Base-by-base conservation (phyloP, 2,329 filamentous ascomycete genomes). In the Aspergillus sp. region DNA sequence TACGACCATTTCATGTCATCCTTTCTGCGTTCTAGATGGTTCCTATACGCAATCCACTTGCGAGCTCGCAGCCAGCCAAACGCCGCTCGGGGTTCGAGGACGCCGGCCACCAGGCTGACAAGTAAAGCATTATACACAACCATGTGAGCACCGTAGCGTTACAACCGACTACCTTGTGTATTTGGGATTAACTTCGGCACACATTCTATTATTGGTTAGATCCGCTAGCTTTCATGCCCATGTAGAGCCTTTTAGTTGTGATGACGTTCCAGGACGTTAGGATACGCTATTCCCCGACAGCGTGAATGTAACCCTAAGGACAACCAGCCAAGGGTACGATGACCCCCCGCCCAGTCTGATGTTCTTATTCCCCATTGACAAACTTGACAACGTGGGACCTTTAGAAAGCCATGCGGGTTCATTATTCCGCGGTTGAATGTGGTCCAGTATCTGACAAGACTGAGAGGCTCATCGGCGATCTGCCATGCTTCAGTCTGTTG, bases 291-390 rank as follows among this genome's bases (percentile, higher is more conserved):
- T 31, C 43, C 12, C n/a, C 5, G 14, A 33, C 23, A 14, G 41
- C 19, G 35, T 6, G 6, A 54, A 54, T 48, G 52, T 54, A 54
- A 54, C 52, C 51, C 35, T 48, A 54, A 31, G 17, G 24, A 15
- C 33, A 27, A n/a, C 3, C 45, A 21, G 6, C 23, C 40, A 17
- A 12, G 6, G 11, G 17, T 43, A 9, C 1, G 40, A 21, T 14
- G 24, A 27, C 15, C 4, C 14, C 15, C 2, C 46, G 46, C 11
- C 15, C 31, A 48, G 1, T n/a, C n/a, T 9, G 17, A 19, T n/a
- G 19, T 4, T 47, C 12, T 12, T 33, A 33, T 47, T 11, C 9
- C 17, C 8, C 12, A 48, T 33, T 14, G 15, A 6, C 5, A 19
- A 40, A 6, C 35, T 23, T 50, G 35, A n/a, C 33, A 21, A 40